phyloP scores from a whole-genome alignment of 495 filamentous ascomycete genomes.

The Penicillium daleae region DNA sequence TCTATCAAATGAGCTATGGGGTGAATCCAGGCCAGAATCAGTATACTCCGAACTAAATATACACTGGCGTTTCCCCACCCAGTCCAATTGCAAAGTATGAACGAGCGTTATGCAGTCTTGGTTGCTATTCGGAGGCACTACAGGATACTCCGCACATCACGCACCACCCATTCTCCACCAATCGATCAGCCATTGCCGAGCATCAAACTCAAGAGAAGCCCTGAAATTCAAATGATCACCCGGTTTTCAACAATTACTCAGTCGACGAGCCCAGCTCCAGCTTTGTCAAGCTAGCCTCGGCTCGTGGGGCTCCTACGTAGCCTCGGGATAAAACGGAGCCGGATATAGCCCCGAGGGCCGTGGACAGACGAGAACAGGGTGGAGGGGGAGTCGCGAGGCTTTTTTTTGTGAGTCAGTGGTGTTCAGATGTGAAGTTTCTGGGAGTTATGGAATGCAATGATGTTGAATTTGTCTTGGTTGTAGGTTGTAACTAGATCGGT shows the following conservation, averaged over 20 bases:
- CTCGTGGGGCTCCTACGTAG: slow-evolving; percentile 10
- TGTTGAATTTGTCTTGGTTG: neutral
- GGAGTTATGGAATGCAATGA: neutral
- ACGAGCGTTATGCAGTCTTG: slow-evolving; percentile 27
- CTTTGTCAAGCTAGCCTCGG: slow-evolving; percentile 23
- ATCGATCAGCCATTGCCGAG: neutral
- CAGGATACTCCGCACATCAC: slow-evolving; percentile 3
- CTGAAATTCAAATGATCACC: neutral
- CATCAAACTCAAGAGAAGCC: neutral
- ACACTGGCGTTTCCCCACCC: slow-evolving; percentile 2
- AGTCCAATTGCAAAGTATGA: slow-evolving; percentile 30
- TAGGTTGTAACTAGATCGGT: neutral
- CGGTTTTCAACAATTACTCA: slow-evolving; percentile 1
- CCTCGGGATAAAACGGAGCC: slow-evolving; percentile 34
- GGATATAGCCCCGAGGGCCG: slow-evolving; percentile 15
- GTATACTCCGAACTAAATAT: slow-evolving; percentile 25
- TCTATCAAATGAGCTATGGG: neutral
- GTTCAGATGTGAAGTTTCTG: neutral
- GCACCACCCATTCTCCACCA: neutral
- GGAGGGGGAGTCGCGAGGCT: neutral
- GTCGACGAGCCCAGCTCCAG: slow-evolving; percentile 1
- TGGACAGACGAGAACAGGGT: slow-evolving; percentile 5
- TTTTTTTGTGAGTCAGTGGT: slow-evolving; percentile 1
- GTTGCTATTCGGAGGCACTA: slow-evolving; percentile 5
- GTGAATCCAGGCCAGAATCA: slow-evolving; percentile 18